Evolutionary conservation across 768 basidiomycete species (phyloP).

Genomic region (Suillus variegatus): DNA sequence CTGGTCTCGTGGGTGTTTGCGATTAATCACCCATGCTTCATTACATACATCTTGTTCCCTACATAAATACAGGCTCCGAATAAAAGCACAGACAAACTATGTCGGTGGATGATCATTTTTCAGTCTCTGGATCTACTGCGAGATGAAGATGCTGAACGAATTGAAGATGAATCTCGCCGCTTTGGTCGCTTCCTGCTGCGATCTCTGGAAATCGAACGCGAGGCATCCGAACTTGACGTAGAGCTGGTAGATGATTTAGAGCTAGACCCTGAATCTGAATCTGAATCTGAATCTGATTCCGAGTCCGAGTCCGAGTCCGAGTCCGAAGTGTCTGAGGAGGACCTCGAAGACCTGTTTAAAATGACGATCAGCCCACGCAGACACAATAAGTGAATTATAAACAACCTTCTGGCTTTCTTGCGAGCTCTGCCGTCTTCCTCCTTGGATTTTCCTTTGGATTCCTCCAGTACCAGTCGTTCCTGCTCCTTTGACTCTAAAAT

Average conservation of each 20-base stretch:
- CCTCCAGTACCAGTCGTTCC: conserved; percentile 44
- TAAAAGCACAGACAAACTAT: neutral
- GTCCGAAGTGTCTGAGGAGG: conserved; percentile 41
- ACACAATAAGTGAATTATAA: conserved; percentile 29
- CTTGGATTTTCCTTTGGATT: conserved; percentile 33
- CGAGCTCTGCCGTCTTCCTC: conserved; percentile 30
- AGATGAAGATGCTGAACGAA: conserved; percentile 17
- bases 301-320: conserved; percentile 25
- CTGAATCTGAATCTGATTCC: conserved; percentile 24
- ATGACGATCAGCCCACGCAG: neutral
- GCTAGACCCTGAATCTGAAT: conserved; percentile 23
- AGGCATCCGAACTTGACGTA: conserved; percentile 38
- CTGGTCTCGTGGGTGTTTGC: conserved; percentile 33
- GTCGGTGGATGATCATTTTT: conserved; percentile 9
- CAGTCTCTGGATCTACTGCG: conserved; percentile 17
- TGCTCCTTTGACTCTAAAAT: conserved; percentile 86
- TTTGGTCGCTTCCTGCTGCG: conserved; percentile 41
- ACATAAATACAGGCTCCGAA: conserved; percentile 12
- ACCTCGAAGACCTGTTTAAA: conserved; percentile 36
- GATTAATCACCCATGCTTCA: conserved; percentile 12
- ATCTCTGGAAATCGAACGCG: conserved; percentile 47
- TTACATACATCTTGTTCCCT: conserved; percentile 10
- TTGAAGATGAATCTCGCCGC: conserved; percentile 19
- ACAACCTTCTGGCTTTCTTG: conserved; percentile 41
- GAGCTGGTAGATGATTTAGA: conserved; percentile 14